Evolutionary conservation across 106 monocot species (phyloP).

Genomic region (Platanthera guangdongensis): DNA sequence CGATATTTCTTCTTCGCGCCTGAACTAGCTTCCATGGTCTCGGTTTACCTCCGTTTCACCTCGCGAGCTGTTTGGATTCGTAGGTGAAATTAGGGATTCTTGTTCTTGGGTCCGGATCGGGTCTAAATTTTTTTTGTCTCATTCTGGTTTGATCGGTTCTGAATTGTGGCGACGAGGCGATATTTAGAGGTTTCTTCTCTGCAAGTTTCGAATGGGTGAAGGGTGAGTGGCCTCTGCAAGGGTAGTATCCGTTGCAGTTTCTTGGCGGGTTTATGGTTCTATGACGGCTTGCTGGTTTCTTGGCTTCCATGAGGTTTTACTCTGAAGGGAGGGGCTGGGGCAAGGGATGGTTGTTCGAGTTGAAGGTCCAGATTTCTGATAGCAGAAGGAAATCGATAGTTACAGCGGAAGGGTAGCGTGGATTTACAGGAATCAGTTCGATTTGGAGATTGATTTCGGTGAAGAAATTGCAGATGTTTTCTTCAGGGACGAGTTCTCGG

Average conservation of each 20-base stretch:
- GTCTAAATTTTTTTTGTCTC: neutral
- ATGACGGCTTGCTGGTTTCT: neutral
- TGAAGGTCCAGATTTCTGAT: neutral
- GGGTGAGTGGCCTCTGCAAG: neutral
- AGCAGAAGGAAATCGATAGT: slow-evolving; percentile 1
- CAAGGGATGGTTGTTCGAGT: slow-evolving; percentile 7
- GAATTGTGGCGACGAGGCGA: neutral
- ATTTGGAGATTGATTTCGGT: neutral
- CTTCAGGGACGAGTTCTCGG: neutral
- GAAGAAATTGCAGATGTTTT: slow-evolving; percentile 2
- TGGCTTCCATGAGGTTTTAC: slow-evolving; percentile 5
- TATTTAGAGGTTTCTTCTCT: neutral
- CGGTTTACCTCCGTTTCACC: neutral
- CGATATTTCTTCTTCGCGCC: neutral
- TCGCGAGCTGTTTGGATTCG: neutral
- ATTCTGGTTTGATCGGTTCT: neutral
- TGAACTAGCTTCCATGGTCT: neutral
- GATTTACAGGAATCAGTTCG: neutral
- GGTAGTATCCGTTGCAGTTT: neutral
- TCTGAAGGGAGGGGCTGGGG: slow-evolving; percentile 7
- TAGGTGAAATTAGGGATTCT: neutral
- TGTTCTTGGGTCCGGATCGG: neutral
- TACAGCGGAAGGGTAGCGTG: neutral
- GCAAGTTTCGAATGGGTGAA: slow-evolving; percentile 4
- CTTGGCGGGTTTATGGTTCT: neutral